Conservation (phyloP, 257 asterid genomes). For the Parsonsia alboflavescens region DNA sequence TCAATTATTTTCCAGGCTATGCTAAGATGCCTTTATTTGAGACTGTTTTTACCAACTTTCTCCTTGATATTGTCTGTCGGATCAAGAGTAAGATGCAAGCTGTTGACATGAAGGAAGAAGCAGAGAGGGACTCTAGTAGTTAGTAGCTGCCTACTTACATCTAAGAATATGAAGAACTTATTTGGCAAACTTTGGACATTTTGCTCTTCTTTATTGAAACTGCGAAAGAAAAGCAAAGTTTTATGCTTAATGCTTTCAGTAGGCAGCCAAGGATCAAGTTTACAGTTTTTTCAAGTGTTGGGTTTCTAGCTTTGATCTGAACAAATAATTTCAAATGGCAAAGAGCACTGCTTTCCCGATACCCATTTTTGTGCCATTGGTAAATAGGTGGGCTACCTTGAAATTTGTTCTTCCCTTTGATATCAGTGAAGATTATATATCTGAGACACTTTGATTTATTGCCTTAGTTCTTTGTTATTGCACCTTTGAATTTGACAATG, state of each 20-base stretch:
- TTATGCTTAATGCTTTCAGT: background rate
- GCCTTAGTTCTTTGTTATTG: background rate
- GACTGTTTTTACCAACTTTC: conserved; percentile 54
- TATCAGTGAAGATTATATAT: background rate
- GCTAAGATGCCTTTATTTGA: conserved; percentile 71
- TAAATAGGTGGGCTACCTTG: background rate
- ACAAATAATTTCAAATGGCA: background rate
- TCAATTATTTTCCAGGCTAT: conserved; percentile 83
- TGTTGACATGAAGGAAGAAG: background rate
- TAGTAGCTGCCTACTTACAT: background rate
- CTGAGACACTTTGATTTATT: background rate
- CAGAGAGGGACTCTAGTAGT: background rate
- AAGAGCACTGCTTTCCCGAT: background rate
- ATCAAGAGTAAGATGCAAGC: background rate
- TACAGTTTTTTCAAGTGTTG: background rate
- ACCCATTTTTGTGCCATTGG: background rate
- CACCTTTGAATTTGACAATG: background rate
- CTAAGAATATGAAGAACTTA: background rate
- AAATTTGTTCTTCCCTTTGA: background rate
- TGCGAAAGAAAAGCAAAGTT: background rate
- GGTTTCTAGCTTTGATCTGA: background rate
- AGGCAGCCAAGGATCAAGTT: background rate
- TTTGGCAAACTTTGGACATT: background rate
- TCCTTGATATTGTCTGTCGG: conserved; percentile 46
- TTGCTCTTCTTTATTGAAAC: background rate